These are phyloP conservation scores for Chalaropsis thielavioides DNA, from an alignment of 2,329 filamentous ascomycete species.

Conservation along the genomic window DNA sequence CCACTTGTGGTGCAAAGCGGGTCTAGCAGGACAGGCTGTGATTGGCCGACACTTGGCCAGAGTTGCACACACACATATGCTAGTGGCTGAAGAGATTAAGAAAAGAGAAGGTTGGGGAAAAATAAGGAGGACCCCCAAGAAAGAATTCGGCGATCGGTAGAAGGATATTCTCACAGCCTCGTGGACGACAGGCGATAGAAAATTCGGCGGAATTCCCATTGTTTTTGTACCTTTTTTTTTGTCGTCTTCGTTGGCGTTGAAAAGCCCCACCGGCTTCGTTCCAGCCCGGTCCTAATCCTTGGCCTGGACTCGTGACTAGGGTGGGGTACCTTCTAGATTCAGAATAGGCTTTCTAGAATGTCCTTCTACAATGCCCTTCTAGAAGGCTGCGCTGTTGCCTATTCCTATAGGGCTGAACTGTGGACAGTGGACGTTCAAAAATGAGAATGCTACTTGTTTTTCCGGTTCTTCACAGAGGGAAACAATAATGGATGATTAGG, in stretches of 20 bases:
- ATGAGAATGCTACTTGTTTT: background rate
- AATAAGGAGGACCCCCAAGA: background rate
- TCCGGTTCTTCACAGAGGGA: background rate
- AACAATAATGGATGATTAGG: background rate
- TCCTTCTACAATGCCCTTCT: background rate
- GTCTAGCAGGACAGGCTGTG: background rate
- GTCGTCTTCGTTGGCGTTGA: background rate
- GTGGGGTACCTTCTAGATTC: background rate
- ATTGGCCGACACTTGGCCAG: background rate
- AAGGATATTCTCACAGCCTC: background rate
- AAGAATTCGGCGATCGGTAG: background rate
- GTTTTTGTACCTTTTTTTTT: background rate
- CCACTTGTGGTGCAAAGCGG: background rate
- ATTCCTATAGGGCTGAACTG: constrained; percentile 1
- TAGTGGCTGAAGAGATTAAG: background rate
- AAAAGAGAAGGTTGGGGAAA: background rate
- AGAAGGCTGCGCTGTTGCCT: background rate
- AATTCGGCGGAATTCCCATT: background rate
- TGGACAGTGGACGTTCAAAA: background rate
- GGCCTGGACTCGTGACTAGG: background rate
- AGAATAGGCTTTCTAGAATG: background rate
- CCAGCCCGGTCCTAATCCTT: background rate
- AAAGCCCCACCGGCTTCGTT: background rate
- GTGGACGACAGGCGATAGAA: background rate
- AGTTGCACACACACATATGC: background rate